Evolutionary conservation across 257 asterid genomes (phyloP).

Genomic region (Solanum microdontum): DNA sequence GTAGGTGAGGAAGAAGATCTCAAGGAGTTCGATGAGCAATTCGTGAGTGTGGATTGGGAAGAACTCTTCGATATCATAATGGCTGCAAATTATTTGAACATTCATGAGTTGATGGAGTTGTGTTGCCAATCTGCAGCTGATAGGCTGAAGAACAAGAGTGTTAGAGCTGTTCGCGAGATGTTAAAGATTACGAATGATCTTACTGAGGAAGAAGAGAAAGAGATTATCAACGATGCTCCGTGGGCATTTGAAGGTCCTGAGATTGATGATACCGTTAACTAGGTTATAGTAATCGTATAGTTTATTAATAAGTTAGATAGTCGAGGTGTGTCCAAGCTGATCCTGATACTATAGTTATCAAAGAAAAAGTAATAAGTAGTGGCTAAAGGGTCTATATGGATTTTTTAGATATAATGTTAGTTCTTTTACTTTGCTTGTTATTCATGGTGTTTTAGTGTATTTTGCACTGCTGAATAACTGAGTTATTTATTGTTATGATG

Average conservation of each 20-base stretch:
- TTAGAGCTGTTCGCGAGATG: background rate
- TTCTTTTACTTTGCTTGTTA: background rate
- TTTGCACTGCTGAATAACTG: background rate
- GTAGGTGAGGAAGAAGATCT: background rate
- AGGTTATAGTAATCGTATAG: background rate
- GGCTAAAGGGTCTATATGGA: background rate
- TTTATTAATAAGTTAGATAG: background rate
- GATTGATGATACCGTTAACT: background rate
- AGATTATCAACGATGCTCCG: background rate
- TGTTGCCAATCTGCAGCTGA: background rate
- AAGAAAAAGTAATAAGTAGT: background rate
- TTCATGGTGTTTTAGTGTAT: background rate
- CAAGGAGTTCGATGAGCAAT: slow-evolving; percentile 2
- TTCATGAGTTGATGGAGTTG: background rate
- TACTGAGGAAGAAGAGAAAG: slow-evolving; percentile 12
- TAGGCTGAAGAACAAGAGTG: background rate
- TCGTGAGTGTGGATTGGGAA: background rate
- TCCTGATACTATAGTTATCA: background rate
- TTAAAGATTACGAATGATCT: slow-evolving; percentile 8
- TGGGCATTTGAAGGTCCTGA: slow-evolving; percentile 14
- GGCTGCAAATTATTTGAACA: slow-evolving; percentile 16
- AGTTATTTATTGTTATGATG: background rate
- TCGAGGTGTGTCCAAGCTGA: background rate
- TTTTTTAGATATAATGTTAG: background rate
- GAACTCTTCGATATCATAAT: background rate